A percentile compares a stretch with the other conserved stretches of the same genome.
Conservation (phyloP, 1,284 basidiomycete genomes). For the Takashimella koratensis region DNA sequence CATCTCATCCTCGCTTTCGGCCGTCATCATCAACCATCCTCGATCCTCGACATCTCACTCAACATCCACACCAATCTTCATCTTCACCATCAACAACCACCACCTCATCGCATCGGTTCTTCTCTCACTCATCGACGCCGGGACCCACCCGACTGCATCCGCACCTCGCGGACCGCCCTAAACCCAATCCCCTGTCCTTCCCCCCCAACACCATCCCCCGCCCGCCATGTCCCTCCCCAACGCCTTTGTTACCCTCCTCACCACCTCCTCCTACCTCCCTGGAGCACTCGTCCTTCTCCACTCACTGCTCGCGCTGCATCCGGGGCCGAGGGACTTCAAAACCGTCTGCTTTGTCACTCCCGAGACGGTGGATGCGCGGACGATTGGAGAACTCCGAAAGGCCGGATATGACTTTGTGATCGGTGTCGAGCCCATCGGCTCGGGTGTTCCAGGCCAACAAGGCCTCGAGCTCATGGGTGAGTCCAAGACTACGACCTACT, state of each 20-base stretch:
- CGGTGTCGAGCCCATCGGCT: conserved; percentile 80
- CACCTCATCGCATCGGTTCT: too few relatives aligned
- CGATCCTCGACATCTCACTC: too few relatives aligned
- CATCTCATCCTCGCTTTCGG: too few relatives aligned
- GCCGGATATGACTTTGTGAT: conserved; percentile 76
- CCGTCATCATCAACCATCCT: too few relatives aligned
- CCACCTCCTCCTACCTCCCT: conserved; percentile 84
- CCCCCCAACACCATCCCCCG: background rate
- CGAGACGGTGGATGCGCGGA: conserved; percentile 80
- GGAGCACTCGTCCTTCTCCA: conserved; percentile 83
- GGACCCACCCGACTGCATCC: too few relatives aligned
- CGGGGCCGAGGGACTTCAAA: conserved; percentile 64
- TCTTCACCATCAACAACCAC: too few relatives aligned
- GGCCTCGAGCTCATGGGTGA: conserved; percentile 78
- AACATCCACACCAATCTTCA: too few relatives aligned
- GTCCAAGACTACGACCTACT: conserved; percentile 34
- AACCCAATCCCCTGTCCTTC: background rate
- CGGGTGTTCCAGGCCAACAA: conserved; percentile 54
- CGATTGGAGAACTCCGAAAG: conserved; percentile 73
- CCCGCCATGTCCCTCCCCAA: conserved; percentile 22
- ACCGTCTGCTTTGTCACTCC: conserved; percentile 93
- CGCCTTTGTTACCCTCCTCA: conserved; percentile 85
- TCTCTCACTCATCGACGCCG: too few relatives aligned
- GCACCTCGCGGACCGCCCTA: too few relatives aligned
- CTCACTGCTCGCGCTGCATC: conserved; percentile 75